phyloP scores from a whole-genome alignment of 305 asterid species.

The Fraxinus xanthoxyloides region DNA sequence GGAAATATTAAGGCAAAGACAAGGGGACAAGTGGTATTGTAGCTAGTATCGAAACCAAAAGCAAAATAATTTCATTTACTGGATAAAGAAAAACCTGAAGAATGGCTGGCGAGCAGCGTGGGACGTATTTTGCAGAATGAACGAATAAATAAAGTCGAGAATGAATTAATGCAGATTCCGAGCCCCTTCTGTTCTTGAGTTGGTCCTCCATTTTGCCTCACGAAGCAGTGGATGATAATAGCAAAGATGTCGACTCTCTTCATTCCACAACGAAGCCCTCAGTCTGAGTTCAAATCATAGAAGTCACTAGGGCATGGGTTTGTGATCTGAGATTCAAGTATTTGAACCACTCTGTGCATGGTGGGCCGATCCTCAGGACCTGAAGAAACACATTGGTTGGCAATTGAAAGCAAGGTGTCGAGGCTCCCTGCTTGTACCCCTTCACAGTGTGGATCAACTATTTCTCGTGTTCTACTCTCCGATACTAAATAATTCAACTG shows the following conservation, averaged over 20 bases:
- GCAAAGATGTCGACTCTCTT: conserved; percentile 14
- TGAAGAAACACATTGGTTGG: conserved; percentile 84
- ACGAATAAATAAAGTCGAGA: conserved; percentile 34
- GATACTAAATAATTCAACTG: conserved; percentile 70
- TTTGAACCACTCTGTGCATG: conserved; percentile 87
- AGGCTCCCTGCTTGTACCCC: conserved; percentile 72
- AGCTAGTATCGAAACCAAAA: background rate
- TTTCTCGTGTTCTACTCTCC: conserved; percentile 69
- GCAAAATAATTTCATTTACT: background rate
- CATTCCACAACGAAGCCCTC: conserved; percentile 26
- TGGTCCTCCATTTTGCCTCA: conserved; percentile 29
- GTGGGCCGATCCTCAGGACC: conserved; percentile 90
- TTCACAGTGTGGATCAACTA: conserved; percentile 73
- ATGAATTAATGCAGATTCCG: conserved; percentile 26
- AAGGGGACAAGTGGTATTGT: background rate
- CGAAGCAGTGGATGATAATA: conserved; percentile 29
- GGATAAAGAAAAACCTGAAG: conserved; percentile 17
- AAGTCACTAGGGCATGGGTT: conserved; percentile 95
- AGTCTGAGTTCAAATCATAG: conserved; percentile 80
- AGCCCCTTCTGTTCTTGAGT: conserved; percentile 26
- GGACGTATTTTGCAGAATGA: conserved; percentile 42
- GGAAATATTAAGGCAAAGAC: conserved; percentile 3
- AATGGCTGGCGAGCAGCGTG: conserved; percentile 22
- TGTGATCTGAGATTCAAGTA: conserved; percentile 82
- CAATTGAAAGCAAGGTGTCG: conserved; percentile 65